Evolutionary conservation across 306 rosid species (phyloP), one percentile per base, ranked within the genome.

Genomic region (Castanea sativa): DNA sequence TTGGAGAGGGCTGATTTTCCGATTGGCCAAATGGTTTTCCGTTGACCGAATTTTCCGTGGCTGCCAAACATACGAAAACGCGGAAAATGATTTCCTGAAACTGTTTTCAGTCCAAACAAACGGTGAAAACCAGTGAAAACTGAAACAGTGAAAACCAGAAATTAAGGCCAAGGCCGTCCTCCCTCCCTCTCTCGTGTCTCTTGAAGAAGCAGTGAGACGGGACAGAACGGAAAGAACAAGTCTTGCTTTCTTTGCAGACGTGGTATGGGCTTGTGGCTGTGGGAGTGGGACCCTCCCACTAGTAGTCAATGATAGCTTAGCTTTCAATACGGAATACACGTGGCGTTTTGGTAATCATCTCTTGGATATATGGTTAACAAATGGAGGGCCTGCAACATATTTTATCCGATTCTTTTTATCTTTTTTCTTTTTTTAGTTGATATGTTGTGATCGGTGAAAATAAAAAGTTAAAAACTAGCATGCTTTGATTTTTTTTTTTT

Each of bases 271-370:
- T 21, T 23, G 23, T 23, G 23, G 23, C 23, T 5, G 59, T 45
- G 2, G 18, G 19, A 1, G 25, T 68, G 82, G 82, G 87, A 29
- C 63, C 86, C 76, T 43, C 73, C 21, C 19, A 10, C 27, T 13
- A 59, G 53, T n/a, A 4, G 58, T 55, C 38, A 10, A 19, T 38
- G 30, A 10, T 45, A 73, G 41, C 41, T 35, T 23, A 27, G 86
- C 71, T 68, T 3, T 19, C 23, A 78, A 52, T 33, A 18, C 27
- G 12, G 72, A 55, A 51, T 59, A 67, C 69, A 82, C 88, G 80
- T 84, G 84, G 76, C 59, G 52, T 61, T 41, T 61, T 77, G 68
- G 76, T 64, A 35, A 73, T 25, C 21, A 29, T 4, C 43, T 43
- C 2, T 9, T 56, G n/a, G 32, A 52, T 20, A 30, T 19, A 29